phyloP scores from a whole-genome alignment of 2,329 filamentous ascomycete species.

The Colletotrichum sp. region DNA sequence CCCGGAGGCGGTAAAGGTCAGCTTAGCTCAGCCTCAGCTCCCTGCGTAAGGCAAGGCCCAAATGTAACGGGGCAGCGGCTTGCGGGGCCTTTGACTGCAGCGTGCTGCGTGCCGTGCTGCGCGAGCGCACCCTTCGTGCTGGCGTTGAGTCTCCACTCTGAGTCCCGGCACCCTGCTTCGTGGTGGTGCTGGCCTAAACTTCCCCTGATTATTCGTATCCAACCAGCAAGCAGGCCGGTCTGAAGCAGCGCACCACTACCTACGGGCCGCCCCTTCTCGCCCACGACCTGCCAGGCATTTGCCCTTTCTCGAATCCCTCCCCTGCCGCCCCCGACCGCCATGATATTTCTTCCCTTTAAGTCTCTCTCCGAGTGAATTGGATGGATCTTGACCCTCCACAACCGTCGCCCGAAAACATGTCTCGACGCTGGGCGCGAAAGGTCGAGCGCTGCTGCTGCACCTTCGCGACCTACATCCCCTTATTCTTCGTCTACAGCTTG shows the following conservation, averaged over 20 bases:
- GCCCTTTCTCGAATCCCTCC: background rate
- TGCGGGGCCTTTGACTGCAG: background rate
- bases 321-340: slow-evolving; percentile 6
- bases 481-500: slow-evolving; percentile 85
- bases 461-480: slow-evolving; percentile 81
- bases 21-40: slow-evolving; percentile 9
- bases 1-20: background rate
- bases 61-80: background rate
- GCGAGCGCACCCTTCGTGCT: background rate
- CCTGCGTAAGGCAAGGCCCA: background rate
- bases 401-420: slow-evolving; percentile 49
- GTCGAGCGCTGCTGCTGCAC: slow-evolving; percentile 85
- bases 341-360: background rate
- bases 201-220: slow-evolving; percentile 10
- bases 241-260: background rate
- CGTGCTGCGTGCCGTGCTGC: background rate
- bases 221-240: background rate
- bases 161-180: background rate
- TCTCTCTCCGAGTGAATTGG: slow-evolving; percentile 14
- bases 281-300: slow-evolving; percentile 1
- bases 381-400: slow-evolving; percentile 17
- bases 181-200: background rate
- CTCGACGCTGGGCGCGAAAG: slow-evolving; percentile 69
- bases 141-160: background rate
- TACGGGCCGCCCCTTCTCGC: slow-evolving; percentile 1